Evolutionary conservation across 1,139 yeast genomes (phyloP).

Genomic region (Yamadazyma spencermartinsiae): DNA sequence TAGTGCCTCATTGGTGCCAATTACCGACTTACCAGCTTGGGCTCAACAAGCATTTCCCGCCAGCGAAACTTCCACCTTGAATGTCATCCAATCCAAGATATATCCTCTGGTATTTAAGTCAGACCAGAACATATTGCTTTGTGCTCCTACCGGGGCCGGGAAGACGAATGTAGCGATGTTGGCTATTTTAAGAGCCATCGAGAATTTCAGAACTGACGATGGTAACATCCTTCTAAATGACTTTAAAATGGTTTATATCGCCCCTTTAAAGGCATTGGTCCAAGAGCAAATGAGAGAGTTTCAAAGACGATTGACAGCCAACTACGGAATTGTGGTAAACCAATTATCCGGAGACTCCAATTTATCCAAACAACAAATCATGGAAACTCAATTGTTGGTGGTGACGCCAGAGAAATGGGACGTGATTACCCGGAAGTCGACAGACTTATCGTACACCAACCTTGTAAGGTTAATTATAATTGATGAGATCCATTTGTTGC

Average conservation of each 20-base stretch:
- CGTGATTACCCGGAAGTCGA: conserved; percentile 79
- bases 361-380: conserved; percentile 77
- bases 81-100: conserved; percentile 81
- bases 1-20: conserved; percentile 55
- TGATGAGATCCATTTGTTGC: conserved; percentile 91
- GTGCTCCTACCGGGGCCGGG: conserved; percentile 99
- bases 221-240: conserved; percentile 44
- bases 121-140: conserved; percentile 73
- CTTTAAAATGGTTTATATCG: conserved; percentile 92
- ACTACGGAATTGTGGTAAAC: conserved; percentile 71
- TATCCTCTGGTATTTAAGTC: conserved; percentile 72
- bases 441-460: conserved; percentile 61
- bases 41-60: conserved; percentile 74
- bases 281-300: conserved; percentile 94
- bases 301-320: conserved; percentile 59
- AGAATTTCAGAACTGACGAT: conserved; percentile 50
- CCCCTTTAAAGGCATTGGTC: conserved; percentile 93
- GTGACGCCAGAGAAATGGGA: conserved; percentile 99
- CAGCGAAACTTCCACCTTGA: conserved; percentile 64
- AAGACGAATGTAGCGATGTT: conserved; percentile 95
- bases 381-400: conserved; percentile 85
- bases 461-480: conserved; percentile 75
- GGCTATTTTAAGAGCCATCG: conserved; percentile 76
- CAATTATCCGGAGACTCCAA: conserved; percentile 99
- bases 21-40: conserved; percentile 76